Evolutionary conservation across 805 yeast species (phyloP), one percentile per base, ranked within the genome.

Genomic region (Metschnikowia cubensis): DNA sequence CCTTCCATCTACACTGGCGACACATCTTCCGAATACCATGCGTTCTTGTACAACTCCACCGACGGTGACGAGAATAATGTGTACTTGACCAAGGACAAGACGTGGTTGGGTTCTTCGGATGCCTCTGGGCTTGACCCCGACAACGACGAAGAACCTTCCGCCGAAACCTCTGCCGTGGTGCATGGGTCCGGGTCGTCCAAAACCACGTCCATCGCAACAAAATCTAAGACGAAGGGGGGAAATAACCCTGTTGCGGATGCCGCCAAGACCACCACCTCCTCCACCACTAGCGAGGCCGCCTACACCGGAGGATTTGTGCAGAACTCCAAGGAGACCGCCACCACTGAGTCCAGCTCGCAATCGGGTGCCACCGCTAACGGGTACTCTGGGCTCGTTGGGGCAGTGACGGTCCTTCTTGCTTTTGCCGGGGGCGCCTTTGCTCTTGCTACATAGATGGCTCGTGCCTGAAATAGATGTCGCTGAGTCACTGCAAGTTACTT

Each of bases 111-210:
- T 13, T 74, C 80, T 39, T 61, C 66, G n/a, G 82, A 77, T 31
- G 87, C 83, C 31, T 73, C 84, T 29, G 97, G 97, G 10, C 70
- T 81, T 44, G 77, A 87, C 59, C 82, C 83, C 15, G 73, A 76
- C 45, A 67, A 70, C 50, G 68, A 64, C 6, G 51, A 36, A 8
- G 56, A 52, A 11, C 49, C 52, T 15, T 55, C 59, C 13, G 56
- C 55, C 39, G 52, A 29, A 33, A 37, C 51, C 13, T 48, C 56
- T 22, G 48, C 57, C 2, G 43, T 51, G 8, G 54, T 60, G 17
- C 47, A 48, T 18, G 44, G 38, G 32, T 59, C 62, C 11, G 66
- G 66, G 17, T 50, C 63, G 7, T 48, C 52, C 4, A 55, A 54
- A 1, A 37, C 49, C 33, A 62, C 69, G n/a, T 48, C 50, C 25